Percentiles rank a stretch among this genome's conserved stretches.
Conservation (phyloP, 202 grass and related monocot genomes). For the Thinopyrum obtusiflorum region DNA sequence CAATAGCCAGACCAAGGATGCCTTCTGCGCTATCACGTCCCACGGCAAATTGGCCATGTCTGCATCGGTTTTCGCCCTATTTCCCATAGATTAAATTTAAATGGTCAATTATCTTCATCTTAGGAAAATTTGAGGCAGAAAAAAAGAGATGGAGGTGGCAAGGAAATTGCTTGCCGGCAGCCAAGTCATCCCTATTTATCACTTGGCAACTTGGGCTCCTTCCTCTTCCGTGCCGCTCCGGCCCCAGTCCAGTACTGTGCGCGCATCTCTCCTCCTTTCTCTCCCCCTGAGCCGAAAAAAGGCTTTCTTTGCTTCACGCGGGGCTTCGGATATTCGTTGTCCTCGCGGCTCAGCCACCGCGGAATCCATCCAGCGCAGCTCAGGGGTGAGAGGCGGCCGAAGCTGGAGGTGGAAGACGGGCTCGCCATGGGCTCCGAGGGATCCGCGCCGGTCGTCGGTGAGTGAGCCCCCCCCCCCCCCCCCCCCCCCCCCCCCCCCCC, state of each 20-base stretch:
- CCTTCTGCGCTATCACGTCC: neutral
- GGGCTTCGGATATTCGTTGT: constrained; percentile 37
- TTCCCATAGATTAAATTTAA: too few relatives aligned
- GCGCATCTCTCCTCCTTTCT: neutral
- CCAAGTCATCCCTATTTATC: neutral
- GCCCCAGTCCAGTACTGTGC: neutral
- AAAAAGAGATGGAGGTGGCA: neutral
- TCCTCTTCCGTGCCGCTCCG: neutral
- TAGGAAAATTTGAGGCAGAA: neutral
- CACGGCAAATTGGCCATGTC: too few relatives aligned
- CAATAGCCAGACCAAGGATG: neutral
- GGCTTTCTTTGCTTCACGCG: neutral
- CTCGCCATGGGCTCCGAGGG: constrained; percentile 47
- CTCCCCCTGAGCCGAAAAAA: neutral
- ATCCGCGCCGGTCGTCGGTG: constrained; percentile 28
- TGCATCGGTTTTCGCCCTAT: too few relatives aligned
- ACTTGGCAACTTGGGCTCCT: neutral
- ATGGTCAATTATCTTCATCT: too few relatives aligned
- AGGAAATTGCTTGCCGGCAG: neutral
- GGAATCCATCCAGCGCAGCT: constrained; percentile 6
- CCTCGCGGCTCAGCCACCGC: neutral
- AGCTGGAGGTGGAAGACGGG: constrained; percentile 32
- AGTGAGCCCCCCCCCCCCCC: too few relatives aligned
- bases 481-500: too few relatives aligned
- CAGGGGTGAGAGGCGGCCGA: neutral